Conservation (phyloP, 768 basidiomycete species). For the Solioccasus polychromus region DNA sequence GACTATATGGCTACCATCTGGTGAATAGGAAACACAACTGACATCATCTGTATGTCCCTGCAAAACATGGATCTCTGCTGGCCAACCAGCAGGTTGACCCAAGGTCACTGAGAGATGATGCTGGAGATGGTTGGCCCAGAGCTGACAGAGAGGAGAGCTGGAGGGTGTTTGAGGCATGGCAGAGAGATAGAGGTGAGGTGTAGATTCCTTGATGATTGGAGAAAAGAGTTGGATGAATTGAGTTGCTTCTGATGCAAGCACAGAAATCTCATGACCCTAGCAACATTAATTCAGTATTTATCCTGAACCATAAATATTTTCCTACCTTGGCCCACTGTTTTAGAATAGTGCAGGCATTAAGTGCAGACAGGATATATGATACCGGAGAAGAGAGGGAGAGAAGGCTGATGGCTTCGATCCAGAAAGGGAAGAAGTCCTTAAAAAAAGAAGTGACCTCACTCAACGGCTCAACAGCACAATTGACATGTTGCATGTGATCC, state of each 20-base stretch:
- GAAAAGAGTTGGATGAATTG: slow-evolving; percentile 33
- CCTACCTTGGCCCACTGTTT: slow-evolving; percentile 20
- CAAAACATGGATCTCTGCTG: slow-evolving; percentile 15
- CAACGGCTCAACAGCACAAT: slow-evolving; percentile 14
- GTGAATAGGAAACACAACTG: slow-evolving; percentile 20
- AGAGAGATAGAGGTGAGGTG: too few relatives aligned
- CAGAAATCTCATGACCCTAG: slow-evolving; percentile 12
- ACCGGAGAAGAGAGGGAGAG: slow-evolving; percentile 6
- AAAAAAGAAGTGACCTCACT: slow-evolving; percentile 20
- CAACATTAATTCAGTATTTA: slow-evolving; percentile 2
- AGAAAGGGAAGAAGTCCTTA: slow-evolving; percentile 30
- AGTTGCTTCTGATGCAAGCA: slow-evolving; percentile 22
- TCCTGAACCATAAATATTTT: neutral
- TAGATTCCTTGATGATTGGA: slow-evolving; percentile 27
- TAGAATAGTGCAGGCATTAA: slow-evolving; percentile 7
- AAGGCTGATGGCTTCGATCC: slow-evolving; percentile 38
- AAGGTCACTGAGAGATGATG: slow-evolving; percentile 10
- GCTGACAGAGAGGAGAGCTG: slow-evolving; percentile 21
- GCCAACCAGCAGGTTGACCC: slow-evolving; percentile 12
- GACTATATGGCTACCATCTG: slow-evolving; percentile 21
- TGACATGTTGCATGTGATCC: slow-evolving; percentile 21
- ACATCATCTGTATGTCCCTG: slow-evolving; percentile 15
- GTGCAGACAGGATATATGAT: slow-evolving; percentile 7
- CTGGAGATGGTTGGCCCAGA: slow-evolving; percentile 20
- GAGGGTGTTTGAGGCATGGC: slow-evolving; percentile 35